These are phyloP conservation scores for Cynara cardunculus DNA, from an alignment of 129 eudicot genomes.

Conservation along the genomic window DNA sequence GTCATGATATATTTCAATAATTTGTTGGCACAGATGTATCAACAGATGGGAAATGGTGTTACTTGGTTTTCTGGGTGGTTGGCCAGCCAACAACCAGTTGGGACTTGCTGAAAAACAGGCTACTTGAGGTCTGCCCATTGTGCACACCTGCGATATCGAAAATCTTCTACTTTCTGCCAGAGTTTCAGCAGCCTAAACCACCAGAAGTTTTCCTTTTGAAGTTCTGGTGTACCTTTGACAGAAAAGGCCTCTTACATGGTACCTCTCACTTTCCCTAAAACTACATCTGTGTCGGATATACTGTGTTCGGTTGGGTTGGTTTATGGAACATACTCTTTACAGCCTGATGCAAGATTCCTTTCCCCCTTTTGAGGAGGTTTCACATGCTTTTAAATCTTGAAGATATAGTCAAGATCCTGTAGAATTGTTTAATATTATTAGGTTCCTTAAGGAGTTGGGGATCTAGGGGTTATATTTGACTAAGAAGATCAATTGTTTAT, in stretches of 20 bases:
- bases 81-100: slow-evolving; percentile 57
- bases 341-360: slow-evolving; percentile 19
- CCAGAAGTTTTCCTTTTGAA: slow-evolving; percentile 53
- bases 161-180: slow-evolving; percentile 48
- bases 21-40: slow-evolving; percentile 42
- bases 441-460: slow-evolving; percentile 30
- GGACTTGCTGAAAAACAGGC: slow-evolving; percentile 50
- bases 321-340: slow-evolving; percentile 2
- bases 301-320: not conserved
- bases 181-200: slow-evolving; percentile 62
- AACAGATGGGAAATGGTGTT: slow-evolving; percentile 85
- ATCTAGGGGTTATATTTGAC: slow-evolving; percentile 27
- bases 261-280: not conserved
- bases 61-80: slow-evolving; percentile 64
- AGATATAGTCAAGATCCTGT: slow-evolving; percentile 30
- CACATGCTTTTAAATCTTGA: slow-evolving; percentile 21
- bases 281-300: not conserved
- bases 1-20: not conserved
- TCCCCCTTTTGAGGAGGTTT: slow-evolving; percentile 16
- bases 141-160: slow-evolving; percentile 50
- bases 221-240: slow-evolving; percentile 62
- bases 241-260: slow-evolving; percentile 70
- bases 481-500: slow-evolving; percentile 23
- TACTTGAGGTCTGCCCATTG: slow-evolving; percentile 57
- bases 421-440: slow-evolving; percentile 12